Evolutionary conservation across 768 basidiomycete species (phyloP).

Genomic region (Suillus variegatus): DNA sequence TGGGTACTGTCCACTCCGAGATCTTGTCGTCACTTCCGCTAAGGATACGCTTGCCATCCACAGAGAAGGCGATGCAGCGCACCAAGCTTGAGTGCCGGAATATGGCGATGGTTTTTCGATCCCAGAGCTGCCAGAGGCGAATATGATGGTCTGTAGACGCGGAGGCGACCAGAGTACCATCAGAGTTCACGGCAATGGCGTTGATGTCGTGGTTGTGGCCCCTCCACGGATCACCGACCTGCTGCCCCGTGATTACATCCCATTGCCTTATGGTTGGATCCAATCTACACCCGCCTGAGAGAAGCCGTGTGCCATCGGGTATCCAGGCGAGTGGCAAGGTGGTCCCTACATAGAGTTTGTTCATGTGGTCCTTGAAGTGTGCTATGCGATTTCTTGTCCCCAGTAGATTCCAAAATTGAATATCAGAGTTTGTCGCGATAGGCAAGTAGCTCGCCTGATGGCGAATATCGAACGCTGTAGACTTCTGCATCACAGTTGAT

Average conservation of each 20-base stretch:
- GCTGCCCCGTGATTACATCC: background rate
- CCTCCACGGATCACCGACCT: background rate
- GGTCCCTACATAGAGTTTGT: background rate
- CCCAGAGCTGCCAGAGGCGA: background rate
- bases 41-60: background rate
- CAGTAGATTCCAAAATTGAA: background rate
- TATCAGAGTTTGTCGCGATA: background rate
- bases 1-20: background rate
- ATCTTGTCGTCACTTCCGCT: background rate
- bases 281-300: background rate
- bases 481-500: background rate
- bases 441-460: conserved; percentile 2
- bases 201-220: background rate
- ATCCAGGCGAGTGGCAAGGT: background rate
- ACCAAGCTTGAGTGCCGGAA: background rate
- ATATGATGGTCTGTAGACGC: background rate
- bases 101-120: background rate
- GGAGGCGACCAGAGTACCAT: conserved; percentile 1
- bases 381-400: background rate
- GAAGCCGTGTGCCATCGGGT: background rate
- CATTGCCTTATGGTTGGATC: background rate
- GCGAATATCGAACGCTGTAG: background rate
- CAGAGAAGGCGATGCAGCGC: background rate
- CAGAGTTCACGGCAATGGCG: background rate
- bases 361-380: conserved; percentile 1